Base-by-base conservation (phyloP, 2,329 filamentous ascomycete genomes). In the Colletotrichum tropicicola region DNA sequence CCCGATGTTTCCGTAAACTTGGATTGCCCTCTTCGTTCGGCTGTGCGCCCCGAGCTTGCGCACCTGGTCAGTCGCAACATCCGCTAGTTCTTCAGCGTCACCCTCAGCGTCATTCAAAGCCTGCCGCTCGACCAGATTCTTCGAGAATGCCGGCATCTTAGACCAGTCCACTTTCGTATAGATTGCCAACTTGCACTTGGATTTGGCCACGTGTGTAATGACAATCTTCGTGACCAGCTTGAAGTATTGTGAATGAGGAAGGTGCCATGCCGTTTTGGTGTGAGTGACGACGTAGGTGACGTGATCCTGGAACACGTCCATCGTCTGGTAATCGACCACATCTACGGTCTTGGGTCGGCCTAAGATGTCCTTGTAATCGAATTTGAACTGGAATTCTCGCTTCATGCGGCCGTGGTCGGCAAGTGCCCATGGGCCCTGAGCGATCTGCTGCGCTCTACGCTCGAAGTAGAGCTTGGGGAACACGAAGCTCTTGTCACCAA, bases 401-500 rank as follows among this genome's bases (percentile, higher is more conserved):
- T 87, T 87, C 82, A 96, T 88, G 49, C 87, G 87, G 2, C 89
- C 89, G 41, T 90, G 85, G 62, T 94, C 92, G 4, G 87, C 82
- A 51, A 89, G 83, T 17, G 85, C 82, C 96, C 96, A 99, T 0
- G 95, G 93, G 0, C 92, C 92, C 77, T 98, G 94, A 2, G 91
- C 89, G 67, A 98, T 94, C 67, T 90, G 89, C 75, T 90, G 87
- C 13, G 92, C 93, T 71, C 90, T 87, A 54, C 92, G 87, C 75
- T 97, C 93, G 74, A 93, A 91, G 75, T 98, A 95, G 28, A 98
- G 83, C 72, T 95, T 89, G 71, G 96, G 93, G 79, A 98, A 99
- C 39, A 98, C 90, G 32, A 94, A 93, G 75, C 93, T 97, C 79
- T 95, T 97, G 77, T 99, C 96, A 37, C 96, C 96, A 77, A 98